These are phyloP conservation scores for Barnettozyma wickerhamii DNA, from an alignment of 805 yeast genomes.

Conservation along the genomic window DNA sequence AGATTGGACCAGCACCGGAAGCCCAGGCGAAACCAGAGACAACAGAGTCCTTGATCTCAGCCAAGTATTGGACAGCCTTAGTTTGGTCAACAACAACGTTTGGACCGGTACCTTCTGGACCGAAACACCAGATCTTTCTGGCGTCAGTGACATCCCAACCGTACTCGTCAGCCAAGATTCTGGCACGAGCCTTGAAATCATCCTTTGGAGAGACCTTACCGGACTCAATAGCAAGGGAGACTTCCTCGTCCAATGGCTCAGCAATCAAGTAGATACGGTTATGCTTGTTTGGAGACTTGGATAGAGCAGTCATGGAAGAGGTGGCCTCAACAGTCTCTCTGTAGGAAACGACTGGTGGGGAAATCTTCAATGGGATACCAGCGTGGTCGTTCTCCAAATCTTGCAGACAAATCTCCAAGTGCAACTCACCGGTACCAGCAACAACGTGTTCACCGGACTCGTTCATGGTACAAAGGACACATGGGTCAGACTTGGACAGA, in stretches of 20 bases:
- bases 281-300: conserved; percentile 99
- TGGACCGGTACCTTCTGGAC: conserved; percentile 99
- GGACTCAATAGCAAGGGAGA: conserved; percentile 82
- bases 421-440: conserved; percentile 99
- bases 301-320: conserved; percentile 93
- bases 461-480: conserved; percentile 83
- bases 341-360: conserved; percentile 98
- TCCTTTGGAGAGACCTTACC: conserved; percentile 94
- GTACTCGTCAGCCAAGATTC: conserved; percentile 97
- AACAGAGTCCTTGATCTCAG: conserved; percentile 98
- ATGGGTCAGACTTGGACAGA: conserved; percentile 99
- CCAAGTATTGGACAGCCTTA: conserved; percentile 98
- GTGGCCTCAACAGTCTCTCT: conserved; percentile 96
- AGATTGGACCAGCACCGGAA: conserved; percentile 98
- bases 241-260: conserved; percentile 93
- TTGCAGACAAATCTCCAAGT: conserved; percentile 93
- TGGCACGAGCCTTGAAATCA: conserved; percentile 98
- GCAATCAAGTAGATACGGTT: conserved; percentile 99
- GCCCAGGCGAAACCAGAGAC: conserved; percentile 99
- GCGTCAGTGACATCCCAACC: conserved; percentile 99
- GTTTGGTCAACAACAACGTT: conserved; percentile 99
- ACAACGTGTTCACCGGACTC: conserved; percentile 99
- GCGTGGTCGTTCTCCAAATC: conserved; percentile 99
- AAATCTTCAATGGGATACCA: conserved; percentile 96
- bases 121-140: conserved; percentile 99